These are phyloP conservation scores for Eimeria brunetti DNA, from an alignment of 169 alveolate genomes.

Conservation along the genomic window DNA sequence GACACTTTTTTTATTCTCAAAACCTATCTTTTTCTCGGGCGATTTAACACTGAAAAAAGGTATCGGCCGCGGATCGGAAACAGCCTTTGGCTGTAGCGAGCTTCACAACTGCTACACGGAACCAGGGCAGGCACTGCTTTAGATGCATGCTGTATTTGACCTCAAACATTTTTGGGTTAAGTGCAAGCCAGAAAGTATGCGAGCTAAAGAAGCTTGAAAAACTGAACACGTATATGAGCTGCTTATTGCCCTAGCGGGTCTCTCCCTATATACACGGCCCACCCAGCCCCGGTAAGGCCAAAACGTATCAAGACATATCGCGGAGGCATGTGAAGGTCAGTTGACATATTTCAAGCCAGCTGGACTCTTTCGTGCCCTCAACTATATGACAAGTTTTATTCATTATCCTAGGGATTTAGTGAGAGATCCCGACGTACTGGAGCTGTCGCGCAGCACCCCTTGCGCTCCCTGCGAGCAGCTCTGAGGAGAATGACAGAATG, in stretches of 20 bases:
- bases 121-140: neutral
- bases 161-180: neutral
- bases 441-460: no score
- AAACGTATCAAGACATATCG: neutral
- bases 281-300: no score
- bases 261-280: neutral
- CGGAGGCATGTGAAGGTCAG: neutral
- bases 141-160: slow-evolving; percentile 4
- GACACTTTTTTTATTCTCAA: neutral
- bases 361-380: no score
- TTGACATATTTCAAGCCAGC: neutral
- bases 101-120: neutral
- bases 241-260: neutral
- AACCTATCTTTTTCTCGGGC: neutral
- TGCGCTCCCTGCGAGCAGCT: no score
- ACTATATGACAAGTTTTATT: no score
- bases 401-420: no score
- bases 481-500: no score
- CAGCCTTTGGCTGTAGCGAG: neutral
- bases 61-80: neutral
- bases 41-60: neutral
- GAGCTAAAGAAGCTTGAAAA: neutral
- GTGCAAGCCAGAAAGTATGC: neutral
- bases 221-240: neutral
- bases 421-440: no score